These are phyloP conservation scores for Pseudogymnoascus sp. DNA, from an alignment of 2,329 filamentous ascomycete genomes.

Conservation along the genomic window DNA sequence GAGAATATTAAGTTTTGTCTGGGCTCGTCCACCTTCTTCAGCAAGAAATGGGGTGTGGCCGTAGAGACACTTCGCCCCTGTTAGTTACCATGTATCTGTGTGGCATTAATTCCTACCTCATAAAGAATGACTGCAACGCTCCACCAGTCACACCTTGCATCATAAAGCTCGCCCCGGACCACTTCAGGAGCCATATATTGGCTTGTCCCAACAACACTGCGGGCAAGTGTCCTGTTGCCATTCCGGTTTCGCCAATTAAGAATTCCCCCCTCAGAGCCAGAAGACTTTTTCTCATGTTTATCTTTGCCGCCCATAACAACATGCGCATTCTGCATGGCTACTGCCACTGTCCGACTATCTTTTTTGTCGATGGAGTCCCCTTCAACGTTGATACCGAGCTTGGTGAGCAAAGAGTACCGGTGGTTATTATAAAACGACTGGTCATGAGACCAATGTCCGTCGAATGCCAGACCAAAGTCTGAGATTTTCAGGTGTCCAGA, in stretches of 20 bases:
- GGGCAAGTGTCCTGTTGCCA: constrained; percentile 64
- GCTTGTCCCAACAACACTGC: constrained; percentile 86
- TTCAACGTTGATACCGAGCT: constrained; percentile 62
- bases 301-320: constrained; percentile 33
- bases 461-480: constrained; percentile 91
- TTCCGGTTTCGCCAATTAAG: constrained; percentile 62
- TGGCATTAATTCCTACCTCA: constrained; percentile 44
- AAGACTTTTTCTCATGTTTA: constrained; percentile 31
- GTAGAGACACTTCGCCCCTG: constrained; percentile 60
- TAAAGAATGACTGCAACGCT: constrained; percentile 91
- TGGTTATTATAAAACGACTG: constrained; percentile 79
- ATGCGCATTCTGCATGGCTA: constrained; percentile 32
- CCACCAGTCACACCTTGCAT: constrained; percentile 95
- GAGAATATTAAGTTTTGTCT: constrained; percentile 80
- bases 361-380: constrained; percentile 66
- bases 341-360: constrained; percentile 37
- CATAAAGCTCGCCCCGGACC: constrained; percentile 71
- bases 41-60: constrained; percentile 84
- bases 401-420: constrained; percentile 69
- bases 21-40: constrained; percentile 61
- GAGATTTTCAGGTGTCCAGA: constrained; percentile 91
- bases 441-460: constrained; percentile 91
- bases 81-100: not conserved
- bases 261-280: constrained; percentile 34
- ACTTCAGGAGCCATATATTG: constrained; percentile 99